Base-by-base conservation (phyloP, 495 filamentous ascomycete genomes). In the Endocarpon pusillum region DNA sequence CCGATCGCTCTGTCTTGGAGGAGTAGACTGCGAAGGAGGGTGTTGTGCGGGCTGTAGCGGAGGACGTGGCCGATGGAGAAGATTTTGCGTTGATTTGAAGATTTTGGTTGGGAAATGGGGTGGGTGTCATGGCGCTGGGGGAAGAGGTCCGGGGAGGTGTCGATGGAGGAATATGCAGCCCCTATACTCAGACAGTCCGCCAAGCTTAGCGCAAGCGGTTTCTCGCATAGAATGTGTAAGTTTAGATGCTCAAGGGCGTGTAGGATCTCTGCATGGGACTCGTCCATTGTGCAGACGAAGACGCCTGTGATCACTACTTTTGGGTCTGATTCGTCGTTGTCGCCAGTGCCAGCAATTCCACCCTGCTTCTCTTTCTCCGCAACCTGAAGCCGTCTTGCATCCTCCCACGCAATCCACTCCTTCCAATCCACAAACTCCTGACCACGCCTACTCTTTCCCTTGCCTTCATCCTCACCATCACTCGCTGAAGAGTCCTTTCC, bases 211-310 rank as follows among this genome's bases (percentile, higher is more conserved):
- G 82, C 81, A 12, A 97, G 60, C 0, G 89, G 89, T 53, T 97
- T 97, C 60, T 97, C 91, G 59, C 84, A 87, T 58, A 94, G 77
- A 35, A 96, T 73, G 50, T 94, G 84, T 18, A 89, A 53, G 3
- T 67, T 59, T 0, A 91, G 59, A 2, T 67, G 64, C 2, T 75
- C 73, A 20, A 92, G 59, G 0, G 66, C 75, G 10, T 68, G 54
- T 16, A 89, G 64, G n/a, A 87, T 73, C 34, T 81, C 80, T 4
- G 67, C 68, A 52, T 97, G 89, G 43, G 76, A 75, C 49, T 92
- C 78, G 51, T 97, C 89, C 16, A 83, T 62, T 1, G 85, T 82
- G 48, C 86, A 93, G 25, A 97, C 68, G 43, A 94, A 83, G 19
- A 78, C 73, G 0, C 77, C 87, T 51, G 93, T 81, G 1, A 94